Base-by-base conservation (phyloP, 352 stramenopile genomes). In the Albugo laibachii region DNA sequence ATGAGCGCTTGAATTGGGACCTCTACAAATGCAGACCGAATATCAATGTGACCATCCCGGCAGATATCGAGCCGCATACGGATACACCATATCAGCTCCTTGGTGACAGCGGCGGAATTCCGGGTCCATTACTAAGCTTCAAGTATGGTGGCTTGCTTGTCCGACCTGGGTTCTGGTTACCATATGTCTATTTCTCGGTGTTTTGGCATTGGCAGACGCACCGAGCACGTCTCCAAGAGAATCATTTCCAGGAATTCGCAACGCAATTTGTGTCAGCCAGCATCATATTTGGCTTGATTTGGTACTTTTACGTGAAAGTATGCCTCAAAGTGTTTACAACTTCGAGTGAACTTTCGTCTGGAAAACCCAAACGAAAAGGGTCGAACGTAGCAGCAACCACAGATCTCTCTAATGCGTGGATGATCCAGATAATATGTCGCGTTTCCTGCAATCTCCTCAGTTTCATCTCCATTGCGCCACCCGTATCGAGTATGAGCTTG, bases 1-100 rank as follows among this genome's bases (percentile, higher is more conserved):
- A 87, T 58, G 72, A 87, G 51, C 68, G 75, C n/a, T 62, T 84
- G 66, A 87, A 85, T 51, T 87, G 69, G 72, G 75, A 87, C 24
- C 42, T 87, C 49, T 87, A 87, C 65, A 81, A 81, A 52, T 87
- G 75, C 59, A 78, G 74, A 16, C 8, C 24, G 8, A 31, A 31
- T 8, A 31, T 8, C 3, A 31, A 31, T 31, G 24, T 3, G 24
- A 31, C 24, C 8, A 8, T 31, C 8, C 8, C 24, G 24, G 24
- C 24, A 31, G 3, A 31, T 31, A 31, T 31, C 24, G 24, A 31
- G 24, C 24, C 24, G 8, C 24, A 31, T 10, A 31, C 24, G 24
- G 68, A 83, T 54, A 83, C 83, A 56, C 67, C 80, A 45, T 47
- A 66, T 39, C 61, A 43, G 16, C 38, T 19, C 3, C 3, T 24